Evolutionary conservation across 306 rosid genomes (phyloP).

Genomic region (Lathyrus sativus): DNA sequence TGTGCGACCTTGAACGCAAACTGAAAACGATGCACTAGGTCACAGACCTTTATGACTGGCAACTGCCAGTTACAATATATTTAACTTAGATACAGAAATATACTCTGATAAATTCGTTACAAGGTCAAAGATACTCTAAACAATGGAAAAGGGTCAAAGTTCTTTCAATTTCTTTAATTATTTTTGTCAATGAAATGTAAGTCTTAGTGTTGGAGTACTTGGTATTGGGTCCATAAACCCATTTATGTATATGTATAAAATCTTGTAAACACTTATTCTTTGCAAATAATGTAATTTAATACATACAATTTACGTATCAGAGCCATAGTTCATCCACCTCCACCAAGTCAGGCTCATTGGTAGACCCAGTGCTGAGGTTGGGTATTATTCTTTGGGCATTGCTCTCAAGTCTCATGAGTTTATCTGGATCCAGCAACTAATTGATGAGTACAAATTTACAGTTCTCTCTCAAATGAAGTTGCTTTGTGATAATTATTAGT

Average conservation of each 20-base stretch:
- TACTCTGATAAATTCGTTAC: too few species aligned
- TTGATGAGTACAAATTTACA: not conserved
- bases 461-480: not conserved
- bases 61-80: too few species aligned
- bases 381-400: not conserved
- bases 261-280: not conserved
- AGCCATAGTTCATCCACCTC: not conserved
- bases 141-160: not conserved
- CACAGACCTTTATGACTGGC: too few species aligned
- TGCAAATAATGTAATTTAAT: not conserved
- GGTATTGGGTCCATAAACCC: not conserved
- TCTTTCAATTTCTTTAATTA: not conserved
- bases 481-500: not conserved
- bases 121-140: slow-evolving; percentile 4
- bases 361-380: not conserved
- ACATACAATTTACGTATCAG: not conserved
- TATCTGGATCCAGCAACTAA: not conserved
- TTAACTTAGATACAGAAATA: too few species aligned
- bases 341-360: not conserved
- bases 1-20: too few species aligned
- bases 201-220: not conserved
- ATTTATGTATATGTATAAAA: not conserved
- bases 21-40: too few species aligned
- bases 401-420: not conserved
- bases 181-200: slow-evolving; percentile 8